Base-by-base conservation (phyloP, 2,329 filamentous ascomycete genomes). In the Pseudogymnoascus sp. region DNA sequence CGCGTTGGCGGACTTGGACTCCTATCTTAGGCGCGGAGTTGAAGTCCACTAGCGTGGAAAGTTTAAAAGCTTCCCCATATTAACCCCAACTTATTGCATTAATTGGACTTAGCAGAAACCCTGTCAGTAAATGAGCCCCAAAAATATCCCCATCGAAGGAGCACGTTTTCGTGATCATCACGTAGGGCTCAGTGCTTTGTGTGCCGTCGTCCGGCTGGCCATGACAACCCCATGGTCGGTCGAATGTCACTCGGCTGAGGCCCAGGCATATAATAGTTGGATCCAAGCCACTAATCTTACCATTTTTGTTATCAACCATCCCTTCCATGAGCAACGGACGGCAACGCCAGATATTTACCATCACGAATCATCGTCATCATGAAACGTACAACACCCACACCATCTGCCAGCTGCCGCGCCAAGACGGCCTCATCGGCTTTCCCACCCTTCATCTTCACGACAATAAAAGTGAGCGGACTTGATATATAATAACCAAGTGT, bases 1-100 rank as follows among this genome's bases (percentile, higher is more conserved):
- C n/a, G 43, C 25, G 43, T 54, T 54, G 43, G 25, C 43, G 43
- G 43, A 54, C 25, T 54, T 54, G 43, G 43, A 50, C 43, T 50
- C 43, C 43, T 50, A 47, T 47, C 41, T 47, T 47, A 33, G 43
- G n/a, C n/a, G n/a, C 43, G 43, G 43, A 50, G 43, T 50, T 18
- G 25, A 50, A 50, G 43, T 50, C 43, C 43, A 50, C 14, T 50
- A 50, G 43, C 43, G 43, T 50, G 25, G 8, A 50, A 50, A 50
- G 43, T 50, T 18, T 33, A 50, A 50, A 50, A 28, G 1, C 43
- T 6, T 12, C 43, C 43, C 25, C 43, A 33, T 50, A 14, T 30
- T 50, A 50, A 50, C 4, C n/a, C 41, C 41, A 11, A 28, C 22
- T 16, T 50, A 30, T 50, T 8, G 14, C 25, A 6, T 50, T 12